Conservation (phyloP, 2,329 filamentous ascomycete genomes). For the Gnomoniopsis smithogilvyi region DNA sequence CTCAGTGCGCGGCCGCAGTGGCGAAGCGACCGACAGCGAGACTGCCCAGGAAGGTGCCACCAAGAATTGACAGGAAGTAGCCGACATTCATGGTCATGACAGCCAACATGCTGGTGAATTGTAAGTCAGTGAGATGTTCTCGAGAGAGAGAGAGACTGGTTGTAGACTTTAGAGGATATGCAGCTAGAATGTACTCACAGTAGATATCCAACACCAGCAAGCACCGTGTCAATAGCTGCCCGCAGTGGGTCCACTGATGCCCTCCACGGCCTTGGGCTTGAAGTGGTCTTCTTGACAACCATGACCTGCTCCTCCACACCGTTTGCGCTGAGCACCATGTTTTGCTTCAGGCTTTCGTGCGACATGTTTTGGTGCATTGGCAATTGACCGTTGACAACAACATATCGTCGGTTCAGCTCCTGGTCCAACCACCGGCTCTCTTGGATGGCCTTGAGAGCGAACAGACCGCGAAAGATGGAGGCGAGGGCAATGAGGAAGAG, state of each 20-base stretch:
- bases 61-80: constrained; percentile 73
- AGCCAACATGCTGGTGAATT: constrained; percentile 72
- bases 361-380: constrained; percentile 57
- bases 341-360: constrained; percentile 59
- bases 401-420: constrained; percentile 72
- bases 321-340: constrained; percentile 67
- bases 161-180: background rate
- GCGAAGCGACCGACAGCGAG: constrained; percentile 72
- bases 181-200: constrained; percentile 59
- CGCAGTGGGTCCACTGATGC: constrained; percentile 75
- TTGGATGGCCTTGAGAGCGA: constrained; percentile 67
- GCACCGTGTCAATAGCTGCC: constrained; percentile 66
- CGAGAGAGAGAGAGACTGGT: background rate
- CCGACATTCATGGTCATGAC: constrained; percentile 84
- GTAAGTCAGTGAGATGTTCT: background rate
- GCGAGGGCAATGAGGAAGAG: constrained; percentile 84
- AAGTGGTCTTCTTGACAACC: constrained; percentile 60
- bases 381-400: constrained; percentile 66
- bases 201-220: constrained; percentile 77
- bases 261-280: constrained; percentile 67
- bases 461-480: constrained; percentile 63
- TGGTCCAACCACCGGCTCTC: constrained; percentile 64
- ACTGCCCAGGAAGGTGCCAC: constrained; percentile 80
- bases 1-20: constrained; percentile 45
- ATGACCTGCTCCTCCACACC: constrained; percentile 79